Evolutionary conservation across 1,139 yeast genomes (phyloP).

Genomic region (Insectozyma bohioensis): DNA sequence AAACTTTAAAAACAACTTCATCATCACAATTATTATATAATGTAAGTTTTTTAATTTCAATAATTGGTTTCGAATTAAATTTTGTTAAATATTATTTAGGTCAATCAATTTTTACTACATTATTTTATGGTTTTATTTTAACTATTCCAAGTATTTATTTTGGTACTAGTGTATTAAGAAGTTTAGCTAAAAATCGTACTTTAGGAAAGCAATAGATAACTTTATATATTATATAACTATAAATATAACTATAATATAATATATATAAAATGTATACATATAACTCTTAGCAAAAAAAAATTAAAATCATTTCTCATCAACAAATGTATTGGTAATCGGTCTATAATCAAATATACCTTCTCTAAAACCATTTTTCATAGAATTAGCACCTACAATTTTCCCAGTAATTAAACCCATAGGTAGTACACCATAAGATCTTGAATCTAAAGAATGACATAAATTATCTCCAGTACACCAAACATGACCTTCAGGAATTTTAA

Average conservation of each 20-base stretch:
- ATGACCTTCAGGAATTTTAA: constrained; percentile 83
- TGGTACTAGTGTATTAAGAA: constrained; percentile 62
- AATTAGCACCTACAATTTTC: constrained; percentile 71
- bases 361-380: constrained; percentile 37
- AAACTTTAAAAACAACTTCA: constrained; percentile 28
- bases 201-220: constrained; percentile 24
- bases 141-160: constrained; percentile 58
- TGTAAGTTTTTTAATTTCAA: constrained; percentile 48
- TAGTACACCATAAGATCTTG: constrained; percentile 81
- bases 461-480: constrained; percentile 98
- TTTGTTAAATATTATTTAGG: constrained; percentile 72
- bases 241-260: too few species aligned
- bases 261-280: too few species aligned
- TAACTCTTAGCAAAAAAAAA: not conserved
- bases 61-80: constrained; percentile 60
- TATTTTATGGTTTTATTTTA: constrained; percentile 51
- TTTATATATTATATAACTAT: too few species aligned
- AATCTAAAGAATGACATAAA: constrained; percentile 83
- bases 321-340: constrained; percentile 47
- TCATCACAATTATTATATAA: constrained; percentile 32
- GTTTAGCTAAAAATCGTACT: constrained; percentile 34
- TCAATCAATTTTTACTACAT: constrained; percentile 67
- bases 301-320: constrained; percentile 16
- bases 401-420: constrained; percentile 91
- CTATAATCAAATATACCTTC: constrained; percentile 56